Evolutionary conservation across 805 yeast species (phyloP).

Genomic region (Cyberlindnera nakhonratchasimensis): DNA sequence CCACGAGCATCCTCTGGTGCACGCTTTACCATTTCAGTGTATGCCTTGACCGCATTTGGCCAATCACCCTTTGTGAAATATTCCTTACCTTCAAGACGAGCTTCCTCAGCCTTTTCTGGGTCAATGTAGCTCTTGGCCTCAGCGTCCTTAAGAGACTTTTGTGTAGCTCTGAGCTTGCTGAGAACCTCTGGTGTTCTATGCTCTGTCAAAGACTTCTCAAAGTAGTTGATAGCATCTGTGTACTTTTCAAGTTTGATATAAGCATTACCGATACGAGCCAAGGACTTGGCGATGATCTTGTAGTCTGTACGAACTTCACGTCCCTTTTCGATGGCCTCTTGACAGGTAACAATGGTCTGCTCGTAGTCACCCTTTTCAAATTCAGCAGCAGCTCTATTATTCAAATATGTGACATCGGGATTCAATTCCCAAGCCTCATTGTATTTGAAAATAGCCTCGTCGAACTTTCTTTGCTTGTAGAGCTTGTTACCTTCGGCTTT

Average conservation of each 20-base stretch:
- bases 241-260: conserved; percentile 74
- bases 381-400: conserved; percentile 98
- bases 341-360: conserved; percentile 75
- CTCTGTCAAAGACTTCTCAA: conserved; percentile 91
- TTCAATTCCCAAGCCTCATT: conserved; percentile 78
- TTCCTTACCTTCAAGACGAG: conserved; percentile 89
- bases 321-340: conserved; percentile 82
- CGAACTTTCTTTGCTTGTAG: conserved; percentile 85
- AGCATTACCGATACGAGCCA: conserved; percentile 84
- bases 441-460: conserved; percentile 86
- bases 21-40: conserved; percentile 93
- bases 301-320: conserved; percentile 89
- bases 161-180: conserved; percentile 81
- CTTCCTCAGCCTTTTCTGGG: conserved; percentile 92
- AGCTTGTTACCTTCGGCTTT: conserved; percentile 84
- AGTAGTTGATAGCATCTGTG: conserved; percentile 67
- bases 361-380: conserved; percentile 93
- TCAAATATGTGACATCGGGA: conserved; percentile 87
- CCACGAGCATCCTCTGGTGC: conserved; percentile 98
- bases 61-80: conserved; percentile 87
- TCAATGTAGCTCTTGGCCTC: conserved; percentile 79
- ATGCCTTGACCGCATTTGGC: conserved; percentile 94
- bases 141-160: conserved; percentile 74
- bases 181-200: conserved; percentile 94
- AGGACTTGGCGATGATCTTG: conserved; percentile 86